phyloP scores from a whole-genome alignment of 768 basidiomycete genomes.

The Kwoniella bestiolae region DNA sequence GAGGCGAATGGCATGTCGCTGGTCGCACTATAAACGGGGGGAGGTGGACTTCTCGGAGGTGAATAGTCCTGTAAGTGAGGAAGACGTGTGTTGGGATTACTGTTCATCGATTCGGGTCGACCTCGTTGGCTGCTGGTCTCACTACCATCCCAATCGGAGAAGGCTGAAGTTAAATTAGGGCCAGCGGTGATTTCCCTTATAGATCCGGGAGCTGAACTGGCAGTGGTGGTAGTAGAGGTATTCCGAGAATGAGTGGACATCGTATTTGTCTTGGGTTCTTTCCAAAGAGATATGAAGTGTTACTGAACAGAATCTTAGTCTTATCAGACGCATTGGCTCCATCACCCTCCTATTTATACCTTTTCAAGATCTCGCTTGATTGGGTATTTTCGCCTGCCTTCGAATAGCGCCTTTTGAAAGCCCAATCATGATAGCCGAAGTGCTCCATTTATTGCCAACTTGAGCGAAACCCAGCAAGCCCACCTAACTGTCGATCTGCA shows the following conservation, averaged over 20 bases:
- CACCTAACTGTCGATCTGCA: too few species aligned
- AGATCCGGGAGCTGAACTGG: background rate
- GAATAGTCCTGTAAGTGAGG: background rate
- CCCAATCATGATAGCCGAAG: too few species aligned
- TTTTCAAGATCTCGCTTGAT: background rate
- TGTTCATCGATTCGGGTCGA: background rate
- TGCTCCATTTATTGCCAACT: background rate
- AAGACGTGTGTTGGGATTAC: background rate
- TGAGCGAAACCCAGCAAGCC: background rate
- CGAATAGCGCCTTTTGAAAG: background rate
- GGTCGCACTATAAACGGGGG: background rate
- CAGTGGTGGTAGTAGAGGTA: background rate
- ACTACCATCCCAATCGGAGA: background rate
- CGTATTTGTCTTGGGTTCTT: too few species aligned
- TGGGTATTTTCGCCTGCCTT: background rate
- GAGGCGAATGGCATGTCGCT: background rate
- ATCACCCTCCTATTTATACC: background rate
- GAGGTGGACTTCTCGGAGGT: background rate
- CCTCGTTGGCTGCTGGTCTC: background rate
- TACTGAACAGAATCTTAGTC: too few species aligned
- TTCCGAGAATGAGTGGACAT: background rate
- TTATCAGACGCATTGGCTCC: too few species aligned
- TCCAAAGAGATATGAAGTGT: too few species aligned
- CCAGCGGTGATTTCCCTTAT: background rate
- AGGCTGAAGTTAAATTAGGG: background rate